phyloP scores from a whole-genome alignment of 2,329 filamentous ascomycete species.

The Claviceps sp. region DNA sequence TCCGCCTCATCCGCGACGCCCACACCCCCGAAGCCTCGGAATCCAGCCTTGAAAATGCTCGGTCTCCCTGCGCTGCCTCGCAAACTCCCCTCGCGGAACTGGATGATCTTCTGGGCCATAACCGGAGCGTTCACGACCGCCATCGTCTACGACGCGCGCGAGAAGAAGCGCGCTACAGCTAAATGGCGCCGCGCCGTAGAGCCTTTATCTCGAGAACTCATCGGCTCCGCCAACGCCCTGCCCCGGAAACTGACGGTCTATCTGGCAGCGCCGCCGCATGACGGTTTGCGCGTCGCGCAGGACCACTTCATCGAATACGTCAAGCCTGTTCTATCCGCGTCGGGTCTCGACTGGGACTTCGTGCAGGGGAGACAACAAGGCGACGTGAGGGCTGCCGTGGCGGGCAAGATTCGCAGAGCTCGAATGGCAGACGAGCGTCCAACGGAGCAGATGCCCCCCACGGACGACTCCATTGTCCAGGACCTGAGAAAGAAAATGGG shows the following conservation, averaged over 20 bases:
- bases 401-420: conserved; percentile 69
- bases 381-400: conserved; percentile 77
- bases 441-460: conserved; percentile 33
- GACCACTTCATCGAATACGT: conserved; percentile 95
- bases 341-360: conserved; percentile 90
- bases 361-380: conserved; percentile 84
- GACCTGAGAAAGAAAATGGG: conserved; percentile 51
- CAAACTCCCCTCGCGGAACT: conserved; percentile 87
- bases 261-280: conserved; percentile 73
- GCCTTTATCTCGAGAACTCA: conserved; percentile 64
- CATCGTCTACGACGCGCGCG: conserved; percentile 80
- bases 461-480: conserved; percentile 42
- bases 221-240: conserved; percentile 55
- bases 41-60: conserved; percentile 65
- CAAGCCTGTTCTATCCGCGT: conserved; percentile 81
- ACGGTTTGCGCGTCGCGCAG: conserved; percentile 71
- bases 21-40: conserved; percentile 33
- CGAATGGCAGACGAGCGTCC: conserved; percentile 44
- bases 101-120: conserved; percentile 86
- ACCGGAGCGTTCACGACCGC: conserved; percentile 66
- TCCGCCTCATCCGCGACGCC: conserved; percentile 14
- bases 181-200: conserved; percentile 81
- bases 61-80: conserved; percentile 74
- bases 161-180: conserved; percentile 72
- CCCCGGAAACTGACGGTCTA: conserved; percentile 78